Evolutionary conservation across 164 flowering plant species (phyloP).

Genomic region (Aristolochia fimbriata): DNA sequence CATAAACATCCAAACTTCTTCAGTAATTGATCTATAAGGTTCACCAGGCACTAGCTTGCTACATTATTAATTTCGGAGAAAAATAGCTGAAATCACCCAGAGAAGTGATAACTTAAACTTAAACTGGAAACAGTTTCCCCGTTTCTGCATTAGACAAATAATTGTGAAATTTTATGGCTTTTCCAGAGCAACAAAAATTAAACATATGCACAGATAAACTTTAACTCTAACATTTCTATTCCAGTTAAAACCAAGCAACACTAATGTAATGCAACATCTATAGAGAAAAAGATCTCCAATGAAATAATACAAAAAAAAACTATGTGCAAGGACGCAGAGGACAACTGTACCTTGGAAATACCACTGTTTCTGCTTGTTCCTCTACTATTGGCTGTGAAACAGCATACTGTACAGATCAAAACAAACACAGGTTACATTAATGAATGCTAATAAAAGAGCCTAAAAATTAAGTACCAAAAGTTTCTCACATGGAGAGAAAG

Average conservation of each 20-base stretch:
- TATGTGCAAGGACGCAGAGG: not conserved
- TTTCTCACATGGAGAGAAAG: too few relatives aligned
- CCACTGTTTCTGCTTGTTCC: slow-evolving; percentile 18
- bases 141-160: too few relatives aligned
- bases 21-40: too few relatives aligned
- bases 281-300: not conserved
- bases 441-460: not conserved
- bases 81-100: too few relatives aligned
- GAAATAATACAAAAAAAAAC: not conserved
- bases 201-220: not conserved
- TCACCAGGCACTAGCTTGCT: too few relatives aligned
- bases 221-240: not conserved
- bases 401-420: slow-evolving; percentile 19
- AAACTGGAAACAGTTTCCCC: too few relatives aligned
- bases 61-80: too few relatives aligned
- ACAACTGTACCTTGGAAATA: slow-evolving; percentile 20
- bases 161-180: too few relatives aligned
- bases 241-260: not conserved
- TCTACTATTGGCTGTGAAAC: slow-evolving; percentile 18
- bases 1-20: too few relatives aligned
- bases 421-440: slow-evolving; percentile 5
- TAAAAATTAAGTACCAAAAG: not conserved
- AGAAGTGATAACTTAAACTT: too few relatives aligned
- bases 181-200: not conserved
- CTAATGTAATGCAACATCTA: not conserved